phyloP scores from a whole-genome alignment of 768 basidiomycete genomes.

The Russula abietina region DNA sequence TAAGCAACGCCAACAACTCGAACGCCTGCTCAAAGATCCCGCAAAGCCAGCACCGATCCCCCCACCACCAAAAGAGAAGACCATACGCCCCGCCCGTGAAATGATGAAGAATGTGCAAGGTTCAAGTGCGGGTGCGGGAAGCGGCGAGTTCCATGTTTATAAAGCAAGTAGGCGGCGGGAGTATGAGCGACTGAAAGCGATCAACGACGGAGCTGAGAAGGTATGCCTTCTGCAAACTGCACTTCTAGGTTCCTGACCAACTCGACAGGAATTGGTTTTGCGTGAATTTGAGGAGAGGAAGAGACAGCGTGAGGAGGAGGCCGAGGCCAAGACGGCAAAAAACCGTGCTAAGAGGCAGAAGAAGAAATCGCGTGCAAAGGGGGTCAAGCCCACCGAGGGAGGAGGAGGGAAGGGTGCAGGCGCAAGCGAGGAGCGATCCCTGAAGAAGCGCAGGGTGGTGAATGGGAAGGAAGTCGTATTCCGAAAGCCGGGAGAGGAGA shows the following conservation, averaged over 20 bases:
- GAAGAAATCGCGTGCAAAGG: slow-evolving; percentile 72
- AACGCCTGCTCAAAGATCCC: slow-evolving; percentile 86
- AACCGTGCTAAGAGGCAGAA: slow-evolving; percentile 92
- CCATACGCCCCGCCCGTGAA: slow-evolving; percentile 73
- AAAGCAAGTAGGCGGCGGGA: slow-evolving; percentile 91
- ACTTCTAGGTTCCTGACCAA: not conserved
- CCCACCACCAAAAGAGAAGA: slow-evolving; percentile 74
- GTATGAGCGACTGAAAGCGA: slow-evolving; percentile 86
- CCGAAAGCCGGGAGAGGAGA: slow-evolving; percentile 47
- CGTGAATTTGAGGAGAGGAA: slow-evolving; percentile 73
- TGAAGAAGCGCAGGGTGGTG: slow-evolving; percentile 78
- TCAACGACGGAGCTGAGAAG: slow-evolving; percentile 77
- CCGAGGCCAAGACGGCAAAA: slow-evolving; percentile 89
- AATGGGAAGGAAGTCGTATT: slow-evolving; percentile 69
- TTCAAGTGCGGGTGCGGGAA: slow-evolving; percentile 93
- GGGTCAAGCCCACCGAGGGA: slow-evolving; percentile 28
- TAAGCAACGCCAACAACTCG: slow-evolving; percentile 61
- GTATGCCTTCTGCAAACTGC: slow-evolving; percentile 39
- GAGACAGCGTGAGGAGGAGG: slow-evolving; percentile 58
- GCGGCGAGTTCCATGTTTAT: slow-evolving; percentile 98
- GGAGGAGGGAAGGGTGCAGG: slow-evolving; percentile 28
- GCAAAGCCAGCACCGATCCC: slow-evolving; percentile 76
- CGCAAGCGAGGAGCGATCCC: slow-evolving; percentile 36
- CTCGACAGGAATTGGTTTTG: slow-evolving; percentile 57
- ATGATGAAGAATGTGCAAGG: slow-evolving; percentile 99